Conservation (phyloP, 176 grass and related monocot species). For the Bolboschoenus planiculmis region DNA sequence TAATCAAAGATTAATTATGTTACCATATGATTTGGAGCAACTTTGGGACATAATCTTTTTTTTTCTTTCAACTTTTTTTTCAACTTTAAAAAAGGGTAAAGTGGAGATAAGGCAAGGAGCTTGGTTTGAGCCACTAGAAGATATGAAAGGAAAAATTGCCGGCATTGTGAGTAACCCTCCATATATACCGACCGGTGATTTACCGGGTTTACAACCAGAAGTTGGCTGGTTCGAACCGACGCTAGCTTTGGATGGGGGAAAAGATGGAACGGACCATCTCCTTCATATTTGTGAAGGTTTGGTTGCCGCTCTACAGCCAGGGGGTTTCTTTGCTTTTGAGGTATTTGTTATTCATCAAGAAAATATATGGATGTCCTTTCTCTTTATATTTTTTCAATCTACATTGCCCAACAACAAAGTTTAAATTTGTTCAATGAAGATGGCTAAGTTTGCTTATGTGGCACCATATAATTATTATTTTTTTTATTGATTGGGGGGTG, state of each 20-base stretch:
- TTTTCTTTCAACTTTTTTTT: neutral
- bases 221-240: constrained; percentile 83
- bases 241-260: constrained; percentile 74
- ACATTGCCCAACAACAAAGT: neutral
- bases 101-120: constrained; percentile 73
- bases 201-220: constrained; percentile 85
- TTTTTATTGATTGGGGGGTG: no score
- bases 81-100: constrained; percentile 48
- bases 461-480: neutral
- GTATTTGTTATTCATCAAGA: constrained; percentile 23
- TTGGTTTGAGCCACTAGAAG: constrained; percentile 76
- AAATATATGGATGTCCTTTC: neutral
- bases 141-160: constrained; percentile 62
- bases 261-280: constrained; percentile 66
- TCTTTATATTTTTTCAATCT: neutral
- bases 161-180: constrained; percentile 92
- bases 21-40: neutral
- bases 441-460: neutral
- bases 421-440: neutral
- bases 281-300: constrained; percentile 80
- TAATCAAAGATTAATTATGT: neutral
- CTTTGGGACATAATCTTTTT: neutral
- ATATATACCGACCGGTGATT: constrained; percentile 65
- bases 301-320: constrained; percentile 42
- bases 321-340: constrained; percentile 98